Evolutionary conservation across 805 yeast species (phyloP).

Genomic region (Spathaspora girioi): DNA sequence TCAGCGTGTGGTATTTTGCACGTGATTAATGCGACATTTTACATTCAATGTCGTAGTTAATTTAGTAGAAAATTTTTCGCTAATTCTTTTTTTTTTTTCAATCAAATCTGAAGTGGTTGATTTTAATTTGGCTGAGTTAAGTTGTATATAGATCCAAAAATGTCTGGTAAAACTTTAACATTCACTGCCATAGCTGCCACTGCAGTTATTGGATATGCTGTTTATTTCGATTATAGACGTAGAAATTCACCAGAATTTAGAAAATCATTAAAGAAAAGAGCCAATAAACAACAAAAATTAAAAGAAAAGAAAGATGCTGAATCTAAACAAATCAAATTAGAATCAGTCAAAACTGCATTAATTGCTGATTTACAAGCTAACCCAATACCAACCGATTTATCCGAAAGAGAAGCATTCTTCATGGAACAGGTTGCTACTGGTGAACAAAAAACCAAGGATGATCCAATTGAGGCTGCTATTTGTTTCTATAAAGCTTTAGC

Average conservation of each 20-base stretch:
- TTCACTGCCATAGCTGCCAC: conserved; percentile 46
- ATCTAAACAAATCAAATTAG: conserved; percentile 55
- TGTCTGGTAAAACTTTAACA: conserved; percentile 14
- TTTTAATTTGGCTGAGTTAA: no score
- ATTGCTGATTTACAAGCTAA: conserved; percentile 59
- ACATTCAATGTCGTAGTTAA: background rate
- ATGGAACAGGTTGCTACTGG: conserved; percentile 81
- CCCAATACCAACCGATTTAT: conserved; percentile 70
- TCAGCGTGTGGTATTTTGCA: background rate
- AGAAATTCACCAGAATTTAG: conserved; percentile 82
- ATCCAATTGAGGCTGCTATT: conserved; percentile 79
- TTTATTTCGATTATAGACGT: conserved; percentile 90
- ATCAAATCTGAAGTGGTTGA: no score
- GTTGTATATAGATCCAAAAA: background rate
- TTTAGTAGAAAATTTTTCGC: background rate
- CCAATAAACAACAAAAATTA: conserved; percentile 54
- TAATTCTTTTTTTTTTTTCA: background rate
- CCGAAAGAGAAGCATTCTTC: conserved; percentile 74
- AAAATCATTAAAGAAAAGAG: conserved; percentile 61
- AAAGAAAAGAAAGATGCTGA: conserved; percentile 11
- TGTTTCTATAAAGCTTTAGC: conserved; percentile 90
- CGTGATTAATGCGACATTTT: background rate
- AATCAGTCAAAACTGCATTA: conserved; percentile 58
- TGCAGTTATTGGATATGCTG: conserved; percentile 68
- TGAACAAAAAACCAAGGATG: conserved; percentile 68